Conservation (phyloP, 1,139 yeast species). For the Williopsis jadinii region DNA sequence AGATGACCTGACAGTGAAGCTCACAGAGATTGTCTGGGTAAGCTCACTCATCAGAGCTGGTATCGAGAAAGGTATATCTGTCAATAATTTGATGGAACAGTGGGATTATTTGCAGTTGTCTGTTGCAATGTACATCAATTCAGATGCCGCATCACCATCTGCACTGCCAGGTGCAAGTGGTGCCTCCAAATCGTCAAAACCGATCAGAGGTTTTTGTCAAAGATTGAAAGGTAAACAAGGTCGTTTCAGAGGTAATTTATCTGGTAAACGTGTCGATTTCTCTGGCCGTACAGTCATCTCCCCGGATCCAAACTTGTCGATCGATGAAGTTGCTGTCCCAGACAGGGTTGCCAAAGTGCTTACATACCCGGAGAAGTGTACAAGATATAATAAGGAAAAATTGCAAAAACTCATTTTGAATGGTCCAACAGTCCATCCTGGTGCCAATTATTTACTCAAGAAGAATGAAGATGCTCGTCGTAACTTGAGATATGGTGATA, state of each 20-base stretch:
- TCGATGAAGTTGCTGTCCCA: slow-evolving; percentile 98
- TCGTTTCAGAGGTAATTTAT: slow-evolving; percentile 93
- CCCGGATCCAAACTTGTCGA: slow-evolving; percentile 92
- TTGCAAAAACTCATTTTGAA: slow-evolving; percentile 65
- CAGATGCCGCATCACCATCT: slow-evolving; percentile 88
- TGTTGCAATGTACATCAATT: slow-evolving; percentile 95
- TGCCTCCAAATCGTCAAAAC: slow-evolving; percentile 57
- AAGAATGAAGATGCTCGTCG: slow-evolving; percentile 82
- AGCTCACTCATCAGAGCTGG: slow-evolving; percentile 91
- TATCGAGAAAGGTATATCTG: slow-evolving; percentile 87
- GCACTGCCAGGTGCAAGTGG: slow-evolving; percentile 59
- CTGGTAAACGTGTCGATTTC: slow-evolving; percentile 98
- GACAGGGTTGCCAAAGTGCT: slow-evolving; percentile 92
- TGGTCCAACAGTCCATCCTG: slow-evolving; percentile 91
- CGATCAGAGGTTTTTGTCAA: slow-evolving; percentile 95
- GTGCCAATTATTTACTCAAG: slow-evolving; percentile 87
- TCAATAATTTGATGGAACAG: slow-evolving; percentile 92
- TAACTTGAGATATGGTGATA: slow-evolving; percentile 83
- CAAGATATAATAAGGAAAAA: slow-evolving; percentile 77
- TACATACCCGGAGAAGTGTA: slow-evolving; percentile 93
- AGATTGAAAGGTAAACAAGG: slow-evolving; percentile 98
- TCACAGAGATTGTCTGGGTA: slow-evolving; percentile 96
- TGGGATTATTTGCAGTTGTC: slow-evolving; percentile 97
- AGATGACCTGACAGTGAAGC: slow-evolving; percentile 92
- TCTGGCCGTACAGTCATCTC: slow-evolving; percentile 98